Evolutionary conservation across 768 basidiomycete species (phyloP).

Genomic region (Suillus bovinus): DNA sequence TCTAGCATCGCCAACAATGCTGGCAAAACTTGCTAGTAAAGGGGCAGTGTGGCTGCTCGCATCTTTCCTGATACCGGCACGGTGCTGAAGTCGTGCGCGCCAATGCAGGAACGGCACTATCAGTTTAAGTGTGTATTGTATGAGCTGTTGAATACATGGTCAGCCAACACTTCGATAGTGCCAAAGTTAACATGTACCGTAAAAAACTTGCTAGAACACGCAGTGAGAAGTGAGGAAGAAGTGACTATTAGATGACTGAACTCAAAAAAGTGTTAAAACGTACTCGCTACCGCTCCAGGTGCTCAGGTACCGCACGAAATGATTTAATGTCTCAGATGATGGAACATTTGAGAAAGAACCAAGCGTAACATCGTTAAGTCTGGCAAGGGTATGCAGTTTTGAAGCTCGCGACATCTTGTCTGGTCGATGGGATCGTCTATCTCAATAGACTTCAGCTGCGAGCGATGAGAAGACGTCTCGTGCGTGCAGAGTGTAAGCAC

Average conservation of each 20-base stretch:
- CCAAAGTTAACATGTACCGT: slow-evolving; percentile 44
- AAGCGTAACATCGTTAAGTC: slow-evolving; percentile 61
- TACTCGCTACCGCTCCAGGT: slow-evolving; percentile 91
- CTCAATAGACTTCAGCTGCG: background rate
- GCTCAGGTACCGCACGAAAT: slow-evolving; percentile 72
- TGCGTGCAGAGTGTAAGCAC: no score
- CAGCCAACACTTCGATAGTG: background rate
- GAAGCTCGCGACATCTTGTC: slow-evolving; percentile 49
- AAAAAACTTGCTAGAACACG: slow-evolving; percentile 63
- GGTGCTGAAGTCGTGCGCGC: slow-evolving; percentile 69
- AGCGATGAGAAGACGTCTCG: background rate
- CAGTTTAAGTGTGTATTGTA: slow-evolving; percentile 74
- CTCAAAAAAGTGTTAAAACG: slow-evolving; percentile 31
- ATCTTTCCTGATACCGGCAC: slow-evolving; percentile 55
- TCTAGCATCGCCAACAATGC: slow-evolving; percentile 64
- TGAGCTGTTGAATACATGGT: slow-evolving; percentile 45
- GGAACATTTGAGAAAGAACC: slow-evolving; percentile 62
- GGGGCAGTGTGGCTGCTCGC: slow-evolving; percentile 56
- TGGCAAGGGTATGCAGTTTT: slow-evolving; percentile 46
- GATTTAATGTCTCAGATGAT: slow-evolving; percentile 65
- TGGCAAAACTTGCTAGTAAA: slow-evolving; percentile 53
- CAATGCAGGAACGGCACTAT: slow-evolving; percentile 63
- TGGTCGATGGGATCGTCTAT: background rate
- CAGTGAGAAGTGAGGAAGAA: slow-evolving; percentile 5
- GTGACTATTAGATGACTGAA: slow-evolving; percentile 14